phyloP scores from a whole-genome alignment of 2,329 filamentous ascomycete species.

The Fusarium sp. region DNA sequence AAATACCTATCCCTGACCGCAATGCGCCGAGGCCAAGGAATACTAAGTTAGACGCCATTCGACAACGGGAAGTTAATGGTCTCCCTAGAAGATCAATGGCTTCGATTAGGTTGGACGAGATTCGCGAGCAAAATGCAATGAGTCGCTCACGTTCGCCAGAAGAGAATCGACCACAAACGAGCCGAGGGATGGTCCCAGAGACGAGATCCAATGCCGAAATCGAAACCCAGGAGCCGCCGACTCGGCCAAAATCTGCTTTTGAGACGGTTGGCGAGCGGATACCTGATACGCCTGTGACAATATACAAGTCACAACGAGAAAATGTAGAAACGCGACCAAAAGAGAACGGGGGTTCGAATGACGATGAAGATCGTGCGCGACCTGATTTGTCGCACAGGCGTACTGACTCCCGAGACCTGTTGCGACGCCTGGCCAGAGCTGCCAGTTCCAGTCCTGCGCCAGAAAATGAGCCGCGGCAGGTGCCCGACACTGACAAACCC shows the following conservation, averaged over 20 bases:
- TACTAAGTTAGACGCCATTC: conserved; percentile 63
- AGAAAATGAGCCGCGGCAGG: conserved; percentile 42
- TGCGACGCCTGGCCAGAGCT: conserved; percentile 62
- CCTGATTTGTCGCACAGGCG: conserved; percentile 39
- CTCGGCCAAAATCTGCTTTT: conserved; percentile 43
- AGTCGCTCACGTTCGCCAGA: conserved; percentile 59
- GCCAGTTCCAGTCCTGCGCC: conserved; percentile 59
- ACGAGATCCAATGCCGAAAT: conserved; percentile 11
- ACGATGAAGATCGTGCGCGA: conserved; percentile 30
- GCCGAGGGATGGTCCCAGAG: conserved; percentile 32
- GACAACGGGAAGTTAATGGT: conserved; percentile 57
- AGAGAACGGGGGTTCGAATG: conserved; percentile 13
- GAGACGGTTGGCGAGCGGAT: conserved; percentile 50
- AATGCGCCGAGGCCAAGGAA: conserved; percentile 52
- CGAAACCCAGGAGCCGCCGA: conserved; percentile 33
- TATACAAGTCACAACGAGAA: conserved; percentile 50
- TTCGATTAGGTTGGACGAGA: conserved; percentile 64
- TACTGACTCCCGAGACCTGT: conserved; percentile 61
- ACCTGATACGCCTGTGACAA: conserved; percentile 56
- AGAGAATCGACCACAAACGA: conserved; percentile 50
- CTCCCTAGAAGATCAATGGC: conserved; percentile 61
- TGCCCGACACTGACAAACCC: conserved; percentile 31
- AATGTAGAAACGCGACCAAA: conserved; percentile 20
- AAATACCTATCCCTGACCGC: conserved; percentile 50
- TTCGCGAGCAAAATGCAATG: conserved; percentile 62